Base-by-base conservation (phyloP, 2,329 filamentous ascomycete genomes). In the Plenodomus tracheiphilus region DNA sequence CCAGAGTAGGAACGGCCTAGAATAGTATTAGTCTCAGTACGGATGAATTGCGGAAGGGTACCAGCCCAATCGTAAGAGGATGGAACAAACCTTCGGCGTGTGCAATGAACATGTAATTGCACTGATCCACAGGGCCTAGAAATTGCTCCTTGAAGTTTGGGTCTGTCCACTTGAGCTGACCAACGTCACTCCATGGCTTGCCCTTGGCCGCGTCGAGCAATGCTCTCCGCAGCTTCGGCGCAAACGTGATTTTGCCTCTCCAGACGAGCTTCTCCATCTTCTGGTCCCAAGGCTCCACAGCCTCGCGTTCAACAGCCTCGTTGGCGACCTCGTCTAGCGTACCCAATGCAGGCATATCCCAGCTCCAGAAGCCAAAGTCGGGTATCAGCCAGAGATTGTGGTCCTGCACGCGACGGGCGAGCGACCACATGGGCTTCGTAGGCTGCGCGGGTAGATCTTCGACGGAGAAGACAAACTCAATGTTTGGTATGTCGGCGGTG, bases 61-160 rank as follows among this genome's bases (percentile, higher is more conserved):
- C 15, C 13, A 32, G 28, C 28, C 28, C 28, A 11, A 32, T 32
- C 28, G 28, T 32, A 32, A 6, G 28, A 32, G 28, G 28, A 32
- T 32, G 28, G 28, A 13, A 16, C 51, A 65, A 74, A 32, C 79
- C 80, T 62, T 82, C 80, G 1, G 78, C 77, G 44, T 83, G 79
- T 6, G 76, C 76, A 21, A 82, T 71, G 55, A 80, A 83, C 71
- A 78, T 78, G 59, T 81, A 83, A 20, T 73, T 71, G 60, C 80
- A 83, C 62, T 81, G 79, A 35, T 82, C 79, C 36, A 78, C 74
- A 40, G 81, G 79, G 1, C 74, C 72, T 2, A 81, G 55, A 9
- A 79, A 74, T 42, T 79, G 74, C 37, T 66, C 58, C 49, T 66
- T 65, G 53, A 66, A 67, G 21, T 67, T 59, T 8, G 57, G 55